These are phyloP conservation scores for Russula foetens DNA, from an alignment of 768 basidiomycete genomes.

Conservation along the genomic window DNA sequence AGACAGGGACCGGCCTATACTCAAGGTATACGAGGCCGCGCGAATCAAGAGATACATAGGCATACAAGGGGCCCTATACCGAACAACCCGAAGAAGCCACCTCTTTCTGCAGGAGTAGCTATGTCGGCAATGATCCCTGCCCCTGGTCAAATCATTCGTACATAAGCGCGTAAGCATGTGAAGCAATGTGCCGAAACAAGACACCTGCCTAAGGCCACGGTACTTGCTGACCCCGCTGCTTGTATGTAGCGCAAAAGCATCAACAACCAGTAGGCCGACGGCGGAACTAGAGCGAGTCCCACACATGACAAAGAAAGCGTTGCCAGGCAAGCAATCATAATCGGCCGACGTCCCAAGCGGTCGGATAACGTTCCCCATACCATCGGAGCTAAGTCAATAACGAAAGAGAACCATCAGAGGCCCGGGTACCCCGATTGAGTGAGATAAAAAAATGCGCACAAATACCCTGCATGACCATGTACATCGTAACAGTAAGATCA, in stretches of 20 bases:
- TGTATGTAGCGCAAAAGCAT: constrained; percentile 76
- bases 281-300: constrained; percentile 46
- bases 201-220: constrained; percentile 56
- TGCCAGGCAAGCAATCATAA: constrained; percentile 53
- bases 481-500: constrained; percentile 73
- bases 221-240: constrained; percentile 72
- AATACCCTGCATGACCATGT: constrained; percentile 61
- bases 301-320: constrained; percentile 61
- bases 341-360: constrained; percentile 51
- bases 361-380: constrained; percentile 68
- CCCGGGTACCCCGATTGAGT: no score
- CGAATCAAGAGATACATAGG: not conserved
- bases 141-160: constrained; percentile 30
- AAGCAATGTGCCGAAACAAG: not conserved
- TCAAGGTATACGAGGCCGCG: not conserved
- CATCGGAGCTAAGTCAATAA: constrained; percentile 32
- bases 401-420: not conserved
- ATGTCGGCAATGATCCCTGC: constrained; percentile 79
- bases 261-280: constrained; percentile 65
- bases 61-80: constrained; percentile 60
- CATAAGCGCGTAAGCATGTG: not conserved
- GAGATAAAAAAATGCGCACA: constrained; percentile 33
- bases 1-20: constrained; percentile 28
- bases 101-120: constrained; percentile 61
- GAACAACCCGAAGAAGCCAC: constrained; percentile 64